Evolutionary conservation across 805 yeast species (phyloP).

Genomic region (Barnettozyma siamensis): DNA sequence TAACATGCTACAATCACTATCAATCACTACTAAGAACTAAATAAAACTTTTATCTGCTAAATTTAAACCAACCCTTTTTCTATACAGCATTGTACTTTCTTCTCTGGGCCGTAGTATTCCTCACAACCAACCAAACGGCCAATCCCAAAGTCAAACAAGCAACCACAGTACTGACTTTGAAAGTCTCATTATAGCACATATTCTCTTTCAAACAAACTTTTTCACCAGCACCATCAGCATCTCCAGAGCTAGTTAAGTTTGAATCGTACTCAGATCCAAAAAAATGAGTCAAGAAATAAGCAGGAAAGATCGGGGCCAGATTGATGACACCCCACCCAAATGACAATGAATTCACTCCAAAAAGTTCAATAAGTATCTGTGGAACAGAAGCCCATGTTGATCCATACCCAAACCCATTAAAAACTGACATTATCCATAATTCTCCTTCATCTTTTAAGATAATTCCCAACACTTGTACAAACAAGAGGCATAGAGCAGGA

Average conservation of each 20-base stretch:
- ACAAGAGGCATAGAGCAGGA: conserved; percentile 42
- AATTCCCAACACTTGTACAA: conserved; percentile 47
- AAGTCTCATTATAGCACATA: conserved; percentile 36
- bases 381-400: conserved; percentile 68
- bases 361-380: conserved; percentile 66
- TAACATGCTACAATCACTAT: too few relatives aligned
- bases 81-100: conserved; percentile 2
- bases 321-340: conserved; percentile 72
- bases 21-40: too few relatives aligned
- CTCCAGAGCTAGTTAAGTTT: conserved; percentile 18
- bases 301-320: conserved; percentile 58
- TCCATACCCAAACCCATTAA: conserved; percentile 69
- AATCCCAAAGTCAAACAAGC: conserved; percentile 15
- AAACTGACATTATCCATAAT: conserved; percentile 47
- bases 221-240: conserved; percentile 4
- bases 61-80: too few relatives aligned
- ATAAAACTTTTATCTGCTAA: too few relatives aligned
- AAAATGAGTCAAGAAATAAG: conserved; percentile 51
- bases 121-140: conserved; percentile 14
- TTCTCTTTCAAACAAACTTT: conserved; percentile 22
- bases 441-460: conserved; percentile 27
- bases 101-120: conserved; percentile 7
- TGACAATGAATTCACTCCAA: conserved; percentile 63
- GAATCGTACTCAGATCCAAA: conserved; percentile 64
- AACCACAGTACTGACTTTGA: conserved; percentile 31